phyloP scores from a whole-genome alignment of 2,329 filamentous ascomycete genomes.

The Clonostachys rhizophaga region DNA sequence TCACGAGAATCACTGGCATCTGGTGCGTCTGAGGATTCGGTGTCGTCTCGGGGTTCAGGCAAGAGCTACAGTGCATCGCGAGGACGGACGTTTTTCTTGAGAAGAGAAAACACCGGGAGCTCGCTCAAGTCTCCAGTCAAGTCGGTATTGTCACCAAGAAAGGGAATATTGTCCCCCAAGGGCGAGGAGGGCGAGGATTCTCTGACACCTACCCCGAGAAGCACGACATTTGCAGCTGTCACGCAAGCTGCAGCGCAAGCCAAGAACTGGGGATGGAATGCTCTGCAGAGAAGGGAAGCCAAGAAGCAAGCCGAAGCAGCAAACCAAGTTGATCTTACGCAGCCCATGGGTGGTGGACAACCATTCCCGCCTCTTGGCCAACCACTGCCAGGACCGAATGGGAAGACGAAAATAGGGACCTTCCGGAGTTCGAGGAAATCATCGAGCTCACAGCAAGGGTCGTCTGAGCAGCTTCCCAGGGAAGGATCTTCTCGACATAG shows the following conservation, averaged over 20 bases:
- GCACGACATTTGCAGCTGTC: constrained; percentile 47
- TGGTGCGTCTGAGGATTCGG: too few species aligned
- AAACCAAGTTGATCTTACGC: constrained; percentile 38
- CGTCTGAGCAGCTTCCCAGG: constrained; percentile 12
- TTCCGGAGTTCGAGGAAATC: neutral
- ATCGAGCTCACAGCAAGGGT: constrained; percentile 14
- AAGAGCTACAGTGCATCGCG: constrained; percentile 33
- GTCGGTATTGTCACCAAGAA: constrained; percentile 5
- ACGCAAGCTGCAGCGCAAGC: constrained; percentile 51
- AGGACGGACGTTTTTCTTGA: constrained; percentile 31
- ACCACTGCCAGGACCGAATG: constrained; percentile 64
- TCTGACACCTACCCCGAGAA: constrained; percentile 4
- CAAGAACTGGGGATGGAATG: constrained; percentile 55
- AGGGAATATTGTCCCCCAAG: too few species aligned
- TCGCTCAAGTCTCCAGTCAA: constrained; percentile 16
- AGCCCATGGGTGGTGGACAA: constrained; percentile 79
- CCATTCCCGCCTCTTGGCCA: constrained; percentile 78
- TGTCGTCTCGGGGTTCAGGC: constrained; percentile 21
- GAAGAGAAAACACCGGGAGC: constrained; percentile 28
- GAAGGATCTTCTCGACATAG: neutral
- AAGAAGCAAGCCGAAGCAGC: constrained; percentile 23
- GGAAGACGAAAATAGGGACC: constrained; percentile 43
- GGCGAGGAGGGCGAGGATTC: too few species aligned
- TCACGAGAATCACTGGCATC: too few species aligned
- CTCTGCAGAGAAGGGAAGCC: constrained; percentile 43